Evolutionary conservation across 805 yeast genomes (phyloP).

Genomic region (Metschnikowia hibisci): DNA sequence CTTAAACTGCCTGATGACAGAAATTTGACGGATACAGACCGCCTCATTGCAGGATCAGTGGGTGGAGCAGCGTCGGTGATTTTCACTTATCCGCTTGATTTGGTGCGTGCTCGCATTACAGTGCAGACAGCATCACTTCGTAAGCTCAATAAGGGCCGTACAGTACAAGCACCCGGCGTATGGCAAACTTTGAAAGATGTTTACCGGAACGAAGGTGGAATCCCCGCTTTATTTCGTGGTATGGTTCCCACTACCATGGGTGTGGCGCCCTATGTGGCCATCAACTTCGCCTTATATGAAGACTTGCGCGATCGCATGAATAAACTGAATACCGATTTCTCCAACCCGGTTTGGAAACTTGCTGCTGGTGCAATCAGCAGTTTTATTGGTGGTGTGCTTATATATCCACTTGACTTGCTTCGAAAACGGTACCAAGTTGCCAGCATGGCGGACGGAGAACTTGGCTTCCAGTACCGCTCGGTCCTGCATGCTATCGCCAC

Average conservation of each 20-base stretch:
- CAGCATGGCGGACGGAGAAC: conserved; percentile 68
- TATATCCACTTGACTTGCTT: conserved; percentile 87
- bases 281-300: conserved; percentile 89
- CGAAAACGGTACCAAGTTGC: conserved; percentile 90
- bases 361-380: conserved; percentile 83
- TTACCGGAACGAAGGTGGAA: conserved; percentile 76
- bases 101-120: conserved; percentile 84
- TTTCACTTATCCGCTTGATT: conserved; percentile 88
- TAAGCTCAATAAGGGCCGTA: conserved; percentile 45
- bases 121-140: conserved; percentile 73
- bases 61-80: conserved; percentile 80
- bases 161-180: conserved; percentile 67
- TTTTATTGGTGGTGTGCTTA: conserved; percentile 83
- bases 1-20: conserved; percentile 22
- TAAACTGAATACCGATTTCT: conserved; percentile 28
- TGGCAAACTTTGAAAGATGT: conserved; percentile 52
- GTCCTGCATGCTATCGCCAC: conserved; percentile 69
- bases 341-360: conserved; percentile 54
- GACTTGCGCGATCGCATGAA: conserved; percentile 58
- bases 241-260: conserved; percentile 88
- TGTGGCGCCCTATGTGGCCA: conserved; percentile 93
- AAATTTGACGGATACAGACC: conserved; percentile 48
- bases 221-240: conserved; percentile 76
- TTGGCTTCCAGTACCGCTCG: conserved; percentile 80
- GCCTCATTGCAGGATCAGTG: conserved; percentile 71